Conservation (phyloP, 768 basidiomycete species). For the Inosperma sp. region DNA sequence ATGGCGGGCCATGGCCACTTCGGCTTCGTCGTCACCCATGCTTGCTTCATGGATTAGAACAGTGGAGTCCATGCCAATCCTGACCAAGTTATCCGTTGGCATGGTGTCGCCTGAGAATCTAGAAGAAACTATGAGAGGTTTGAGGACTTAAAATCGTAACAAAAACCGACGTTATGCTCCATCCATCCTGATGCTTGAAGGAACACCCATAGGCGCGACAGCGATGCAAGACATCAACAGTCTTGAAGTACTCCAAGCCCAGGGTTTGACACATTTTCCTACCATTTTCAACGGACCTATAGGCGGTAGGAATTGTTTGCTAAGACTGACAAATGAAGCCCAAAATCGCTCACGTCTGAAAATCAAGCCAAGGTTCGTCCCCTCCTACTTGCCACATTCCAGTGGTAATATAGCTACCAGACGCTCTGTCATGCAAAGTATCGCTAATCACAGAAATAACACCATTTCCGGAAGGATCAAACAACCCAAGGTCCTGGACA, state of each 20-base stretch:
- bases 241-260: slow-evolving; percentile 54
- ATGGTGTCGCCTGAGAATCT: slow-evolving; percentile 93
- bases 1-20: slow-evolving; percentile 56
- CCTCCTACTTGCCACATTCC: slow-evolving; percentile 44
- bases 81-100: slow-evolving; percentile 64
- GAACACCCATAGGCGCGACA: slow-evolving; percentile 69
- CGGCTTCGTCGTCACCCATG: slow-evolving; percentile 78
- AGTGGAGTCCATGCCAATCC: slow-evolving; percentile 62
- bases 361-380: slow-evolving; percentile 44
- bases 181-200: slow-evolving; percentile 63
- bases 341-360: slow-evolving; percentile 28
- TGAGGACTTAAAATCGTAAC: slow-evolving; percentile 26
- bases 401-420: slow-evolving; percentile 31
- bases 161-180: slow-evolving; percentile 72
- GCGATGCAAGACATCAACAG: slow-evolving; percentile 72
- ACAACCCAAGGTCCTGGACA: slow-evolving; percentile 67
- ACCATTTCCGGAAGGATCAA: slow-evolving; percentile 42
- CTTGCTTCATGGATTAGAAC: slow-evolving; percentile 94
- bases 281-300: slow-evolving; percentile 43
- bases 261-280: slow-evolving; percentile 46
- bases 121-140: slow-evolving; percentile 4
- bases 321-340: neutral
- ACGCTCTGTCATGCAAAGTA: slow-evolving; percentile 44
- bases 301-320: neutral
- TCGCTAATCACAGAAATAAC: slow-evolving; percentile 56